Evolutionary conservation across 495 filamentous ascomycete species (phyloP).

Genomic region (Talaromyces liani): DNA sequence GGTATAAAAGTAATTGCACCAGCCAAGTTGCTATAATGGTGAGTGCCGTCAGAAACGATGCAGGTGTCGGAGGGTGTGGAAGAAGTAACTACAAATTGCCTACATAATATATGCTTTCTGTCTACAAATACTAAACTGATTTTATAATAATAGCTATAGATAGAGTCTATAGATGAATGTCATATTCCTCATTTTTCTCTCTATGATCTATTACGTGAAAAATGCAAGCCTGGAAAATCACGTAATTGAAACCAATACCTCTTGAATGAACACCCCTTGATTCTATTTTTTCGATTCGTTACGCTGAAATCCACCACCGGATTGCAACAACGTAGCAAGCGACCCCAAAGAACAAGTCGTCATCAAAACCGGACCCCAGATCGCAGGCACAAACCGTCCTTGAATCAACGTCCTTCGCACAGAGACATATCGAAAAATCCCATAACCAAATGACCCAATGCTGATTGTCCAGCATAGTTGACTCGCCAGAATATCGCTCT

Average conservation of each 20-base stretch:
- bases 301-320: constrained; percentile 6
- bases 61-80: neutral
- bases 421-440: constrained; percentile 22
- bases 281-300: neutral
- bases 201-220: neutral
- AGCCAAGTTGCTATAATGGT: neutral
- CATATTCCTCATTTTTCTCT: neutral
- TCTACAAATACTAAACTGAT: neutral
- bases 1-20: neutral
- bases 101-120: neutral
- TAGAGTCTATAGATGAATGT: neutral
- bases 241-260: too few species aligned
- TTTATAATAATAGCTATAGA: neutral
- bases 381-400: constrained; percentile 23
- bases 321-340: constrained; percentile 8
- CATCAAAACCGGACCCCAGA: constrained; percentile 27
- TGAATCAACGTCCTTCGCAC: constrained; percentile 18
- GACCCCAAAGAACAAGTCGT: constrained; percentile 14
- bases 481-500: constrained; percentile 12
- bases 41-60: neutral
- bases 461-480: constrained; percentile 20
- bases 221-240: too few species aligned
- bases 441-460: constrained; percentile 24
- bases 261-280: too few species aligned
- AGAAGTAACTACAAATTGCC: neutral